Conservation (phyloP, 1,284 basidiomycete species). For the Rhodotorula sp. region DNA sequence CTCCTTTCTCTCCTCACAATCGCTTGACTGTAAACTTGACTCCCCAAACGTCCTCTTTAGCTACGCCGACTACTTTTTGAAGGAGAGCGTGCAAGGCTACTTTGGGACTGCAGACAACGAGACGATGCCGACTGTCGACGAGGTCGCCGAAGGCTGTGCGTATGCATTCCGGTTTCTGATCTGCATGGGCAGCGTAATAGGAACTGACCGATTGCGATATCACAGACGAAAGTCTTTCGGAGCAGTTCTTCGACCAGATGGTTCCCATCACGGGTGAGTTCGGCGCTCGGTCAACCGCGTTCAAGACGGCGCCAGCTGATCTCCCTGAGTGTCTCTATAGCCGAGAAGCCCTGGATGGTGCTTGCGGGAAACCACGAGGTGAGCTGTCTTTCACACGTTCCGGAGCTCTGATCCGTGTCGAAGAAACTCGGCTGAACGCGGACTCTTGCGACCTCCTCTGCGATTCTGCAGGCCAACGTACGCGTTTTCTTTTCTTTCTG, state of each 20-base stretch:
- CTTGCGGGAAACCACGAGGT: slow-evolving; percentile 22
- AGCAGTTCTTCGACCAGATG: slow-evolving; percentile 47
- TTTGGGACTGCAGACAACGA: slow-evolving; percentile 29
- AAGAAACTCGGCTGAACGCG: no score
- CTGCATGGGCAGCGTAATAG: background rate
- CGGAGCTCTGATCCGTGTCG: no score
- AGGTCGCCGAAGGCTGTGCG: slow-evolving; percentile 37
- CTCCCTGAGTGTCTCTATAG: background rate
- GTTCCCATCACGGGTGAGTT: slow-evolving; percentile 31
- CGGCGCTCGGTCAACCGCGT: background rate
- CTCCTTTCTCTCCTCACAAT: background rate
- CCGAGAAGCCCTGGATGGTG: slow-evolving; percentile 41
- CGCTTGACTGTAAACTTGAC: background rate
- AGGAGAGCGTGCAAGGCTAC: slow-evolving; percentile 40
- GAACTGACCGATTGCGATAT: no score
- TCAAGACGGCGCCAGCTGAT: background rate
- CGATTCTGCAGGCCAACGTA: background rate
- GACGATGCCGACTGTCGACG: slow-evolving; percentile 24
- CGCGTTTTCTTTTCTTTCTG: background rate
- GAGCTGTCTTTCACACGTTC: background rate
- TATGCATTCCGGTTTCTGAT: background rate
- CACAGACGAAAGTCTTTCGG: slow-evolving; percentile 43
- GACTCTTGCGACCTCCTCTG: background rate
- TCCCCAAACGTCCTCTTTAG: background rate
- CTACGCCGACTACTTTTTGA: slow-evolving; percentile 30